phyloP scores from a whole-genome alignment of 163 green algal species.

The Chlorella variabilis region DNA sequence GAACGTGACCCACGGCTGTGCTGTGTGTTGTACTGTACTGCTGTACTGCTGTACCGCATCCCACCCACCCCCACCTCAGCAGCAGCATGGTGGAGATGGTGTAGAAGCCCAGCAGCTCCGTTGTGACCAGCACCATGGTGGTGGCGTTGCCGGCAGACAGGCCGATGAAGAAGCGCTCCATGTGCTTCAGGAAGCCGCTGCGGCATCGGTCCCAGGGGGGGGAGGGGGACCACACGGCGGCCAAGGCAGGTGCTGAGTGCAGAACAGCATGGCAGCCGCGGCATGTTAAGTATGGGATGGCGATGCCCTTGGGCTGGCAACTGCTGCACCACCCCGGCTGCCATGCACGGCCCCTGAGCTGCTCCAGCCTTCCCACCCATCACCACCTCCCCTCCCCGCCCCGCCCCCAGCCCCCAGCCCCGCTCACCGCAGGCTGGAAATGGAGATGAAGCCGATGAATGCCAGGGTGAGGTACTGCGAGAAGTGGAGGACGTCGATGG shows the following conservation, averaged over 20 bases:
- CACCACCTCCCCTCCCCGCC: too few species aligned
- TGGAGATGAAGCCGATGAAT: constrained; percentile 94
- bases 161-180: constrained; percentile 52
- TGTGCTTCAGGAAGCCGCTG: constrained; percentile 87
- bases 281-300: too few species aligned
- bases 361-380: too few species aligned
- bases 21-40: background rate
- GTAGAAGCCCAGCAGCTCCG: constrained; percentile 95
- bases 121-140: constrained; percentile 87
- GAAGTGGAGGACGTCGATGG: constrained; percentile 67
- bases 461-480: constrained; percentile 91
- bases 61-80: constrained; percentile 69
- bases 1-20: too few species aligned
- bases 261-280: too few species aligned
- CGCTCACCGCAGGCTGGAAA: constrained; percentile 72
- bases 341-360: too few species aligned
- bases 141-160: constrained; percentile 56
- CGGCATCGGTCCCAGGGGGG: background rate
- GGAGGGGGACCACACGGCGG: background rate
- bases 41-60: background rate
- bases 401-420: background rate
- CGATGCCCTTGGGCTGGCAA: too few species aligned
- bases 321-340: too few species aligned
- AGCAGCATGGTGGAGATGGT: constrained; percentile 92
- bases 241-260: background rate